Percentiles rank a stretch among this genome's conserved stretches.
Conservation (phyloP, 108 stramenopile genomes). For the Parietichytrium sp. region DNA sequence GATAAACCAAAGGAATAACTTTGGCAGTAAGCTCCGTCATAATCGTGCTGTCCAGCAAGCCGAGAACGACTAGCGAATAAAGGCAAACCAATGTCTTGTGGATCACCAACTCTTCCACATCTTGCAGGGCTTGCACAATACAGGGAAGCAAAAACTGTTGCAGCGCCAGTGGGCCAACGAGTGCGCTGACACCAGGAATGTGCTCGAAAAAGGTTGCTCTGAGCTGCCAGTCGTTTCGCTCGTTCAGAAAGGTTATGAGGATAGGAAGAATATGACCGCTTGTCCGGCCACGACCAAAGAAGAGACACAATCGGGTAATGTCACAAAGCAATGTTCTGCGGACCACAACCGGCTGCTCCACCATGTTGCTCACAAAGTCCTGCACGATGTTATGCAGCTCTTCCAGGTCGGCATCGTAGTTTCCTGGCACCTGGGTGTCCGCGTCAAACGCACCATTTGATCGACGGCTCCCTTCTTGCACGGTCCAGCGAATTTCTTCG, state of each 20-base stretch:
- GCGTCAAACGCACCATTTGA: not conserved
- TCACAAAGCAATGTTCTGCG: slow-evolving; percentile 78
- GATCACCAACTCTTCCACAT: slow-evolving; percentile 79
- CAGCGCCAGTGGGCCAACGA: slow-evolving; percentile 82
- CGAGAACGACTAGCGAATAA: slow-evolving; percentile 46
- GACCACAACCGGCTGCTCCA: slow-evolving; percentile 68
- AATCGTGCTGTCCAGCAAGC: slow-evolving; percentile 42
- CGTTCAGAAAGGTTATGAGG: slow-evolving; percentile 86
- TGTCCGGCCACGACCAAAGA: slow-evolving; percentile 84
- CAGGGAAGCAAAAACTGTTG: slow-evolving; percentile 81
- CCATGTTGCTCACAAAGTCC: slow-evolving; percentile 78
- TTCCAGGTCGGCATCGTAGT: slow-evolving; percentile 74
- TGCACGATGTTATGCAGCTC: slow-evolving; percentile 75
- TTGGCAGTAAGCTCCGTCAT: slow-evolving; percentile 39
- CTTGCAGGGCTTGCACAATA: slow-evolving; percentile 84
- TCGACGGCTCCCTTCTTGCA: not conserved
- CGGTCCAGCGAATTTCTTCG: too few species aligned
- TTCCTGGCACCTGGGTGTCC: slow-evolving; percentile 42
- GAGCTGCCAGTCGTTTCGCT: slow-evolving; percentile 81
- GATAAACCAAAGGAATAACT: slow-evolving; percentile 51
- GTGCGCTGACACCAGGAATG: slow-evolving; percentile 79
- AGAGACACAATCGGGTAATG: slow-evolving; percentile 78
- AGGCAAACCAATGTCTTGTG: slow-evolving; percentile 65
- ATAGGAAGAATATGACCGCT: slow-evolving; percentile 82
- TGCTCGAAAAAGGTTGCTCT: slow-evolving; percentile 81